phyloP scores from a whole-genome alignment of 345 rosid species.

The Turnera subulata region DNA sequence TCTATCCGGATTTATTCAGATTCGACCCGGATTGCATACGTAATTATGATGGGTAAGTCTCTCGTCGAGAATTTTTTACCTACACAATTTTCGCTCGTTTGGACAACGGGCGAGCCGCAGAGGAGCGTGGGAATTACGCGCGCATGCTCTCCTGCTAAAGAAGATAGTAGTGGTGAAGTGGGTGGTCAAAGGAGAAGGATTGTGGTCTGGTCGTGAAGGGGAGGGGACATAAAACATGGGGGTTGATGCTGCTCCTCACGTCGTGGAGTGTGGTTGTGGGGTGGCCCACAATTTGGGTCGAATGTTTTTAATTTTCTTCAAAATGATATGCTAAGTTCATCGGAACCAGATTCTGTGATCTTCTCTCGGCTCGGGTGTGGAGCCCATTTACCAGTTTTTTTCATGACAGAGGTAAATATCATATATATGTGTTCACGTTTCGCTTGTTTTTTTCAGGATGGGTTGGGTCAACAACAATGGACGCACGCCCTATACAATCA shows the following conservation, averaged over 20 bases:
- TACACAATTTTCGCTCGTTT: no score
- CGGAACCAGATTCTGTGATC: constrained; percentile 9
- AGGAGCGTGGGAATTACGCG: not conserved
- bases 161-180: not conserved
- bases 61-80: no score
- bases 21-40: no score
- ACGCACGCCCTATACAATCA: constrained; percentile 1
- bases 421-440: not conserved
- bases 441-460: not conserved
- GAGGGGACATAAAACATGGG: not conserved
- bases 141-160: not conserved
- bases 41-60: not conserved
- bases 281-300: constrained; percentile 7
- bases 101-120: constrained; percentile 4
- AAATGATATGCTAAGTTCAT: not conserved
- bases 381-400: not conserved
- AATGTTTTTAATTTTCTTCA: not conserved
- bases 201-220: not conserved
- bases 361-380: not conserved
- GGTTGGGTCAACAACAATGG: not conserved
- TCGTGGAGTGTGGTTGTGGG: constrained; percentile 1
- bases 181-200: not conserved
- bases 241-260: constrained; percentile 10
- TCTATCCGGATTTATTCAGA: no score
- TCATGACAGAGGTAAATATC: not conserved